Evolutionary conservation across 2,329 filamentous ascomycete species (phyloP).

Genomic region (Hysterium pulicare): DNA sequence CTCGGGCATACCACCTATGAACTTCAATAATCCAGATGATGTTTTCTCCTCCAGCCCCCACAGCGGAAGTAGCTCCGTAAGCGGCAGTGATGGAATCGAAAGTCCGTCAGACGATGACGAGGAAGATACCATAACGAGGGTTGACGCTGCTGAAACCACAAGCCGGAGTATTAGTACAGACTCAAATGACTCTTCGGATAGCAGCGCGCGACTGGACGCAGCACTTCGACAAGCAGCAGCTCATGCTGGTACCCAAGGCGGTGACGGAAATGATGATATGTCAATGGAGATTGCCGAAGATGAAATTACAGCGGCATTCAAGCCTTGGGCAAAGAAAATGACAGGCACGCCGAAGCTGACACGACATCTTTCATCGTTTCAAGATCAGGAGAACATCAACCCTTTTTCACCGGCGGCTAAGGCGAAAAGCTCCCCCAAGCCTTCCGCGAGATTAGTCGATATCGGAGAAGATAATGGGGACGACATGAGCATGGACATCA

Average conservation of each 20-base stretch:
- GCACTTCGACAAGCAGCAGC: conserved; percentile 71
- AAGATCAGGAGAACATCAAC: conserved; percentile 51
- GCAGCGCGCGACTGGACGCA: conserved; percentile 72
- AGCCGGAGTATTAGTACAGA: conserved; percentile 60
- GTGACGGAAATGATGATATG: conserved; percentile 51
- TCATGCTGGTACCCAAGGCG: conserved; percentile 66
- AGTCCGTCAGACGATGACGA: conserved; percentile 62
- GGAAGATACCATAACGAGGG: conserved; percentile 76
- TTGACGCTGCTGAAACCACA: conserved; percentile 67
- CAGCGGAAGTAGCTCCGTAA: conserved; percentile 53
- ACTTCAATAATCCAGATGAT: conserved; percentile 62
- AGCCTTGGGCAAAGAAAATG: conserved; percentile 65
- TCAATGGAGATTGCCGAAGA: conserved; percentile 58
- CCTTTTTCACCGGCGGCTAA: conserved; percentile 47
- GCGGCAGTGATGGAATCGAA: conserved; percentile 50
- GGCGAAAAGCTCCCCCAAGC: conserved; percentile 17
- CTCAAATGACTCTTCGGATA: conserved; percentile 57
- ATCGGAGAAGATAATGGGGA: conserved; percentile 49
- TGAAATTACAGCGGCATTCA: conserved; percentile 71
- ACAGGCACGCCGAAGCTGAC: conserved; percentile 15
- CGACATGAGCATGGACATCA: conserved; percentile 94
- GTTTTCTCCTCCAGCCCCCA: conserved; percentile 76
- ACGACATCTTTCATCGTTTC: conserved; percentile 28
- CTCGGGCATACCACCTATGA: conserved; percentile 63
- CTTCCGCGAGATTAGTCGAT: conserved; percentile 21